Conservation (phyloP, 2,329 filamentous ascomycete genomes). For the Didymella arachidicola region DNA sequence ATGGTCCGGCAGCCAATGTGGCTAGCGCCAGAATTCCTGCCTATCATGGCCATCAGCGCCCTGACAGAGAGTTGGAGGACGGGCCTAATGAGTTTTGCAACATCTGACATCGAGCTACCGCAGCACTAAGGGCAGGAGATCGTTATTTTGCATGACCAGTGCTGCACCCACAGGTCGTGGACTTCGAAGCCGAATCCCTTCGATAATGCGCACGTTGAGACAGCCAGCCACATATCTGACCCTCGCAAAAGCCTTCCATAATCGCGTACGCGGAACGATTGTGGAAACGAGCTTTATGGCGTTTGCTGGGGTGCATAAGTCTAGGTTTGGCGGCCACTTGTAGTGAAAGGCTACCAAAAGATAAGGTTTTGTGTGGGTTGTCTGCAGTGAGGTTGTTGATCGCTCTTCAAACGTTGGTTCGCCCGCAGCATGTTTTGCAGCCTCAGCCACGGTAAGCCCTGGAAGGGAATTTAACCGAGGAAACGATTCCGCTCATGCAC, state of each 20-base stretch:
- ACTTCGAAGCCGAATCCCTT: not conserved
- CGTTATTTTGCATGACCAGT: slow-evolving; percentile 14
- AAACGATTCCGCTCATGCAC: not conserved
- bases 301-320: slow-evolving; percentile 13
- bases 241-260: slow-evolving; percentile 4
- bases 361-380: slow-evolving; percentile 8
- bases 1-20: slow-evolving; percentile 13
- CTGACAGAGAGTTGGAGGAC: slow-evolving; percentile 4
- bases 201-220: not conserved
- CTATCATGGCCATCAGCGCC: slow-evolving; percentile 1
- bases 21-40: slow-evolving; percentile 6
- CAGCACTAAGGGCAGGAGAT: slow-evolving; percentile 8
- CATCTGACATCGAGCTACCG: slow-evolving; percentile 9
- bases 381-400: not conserved
- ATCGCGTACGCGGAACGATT: not conserved
- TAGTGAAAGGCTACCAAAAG: not conserved
- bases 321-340: not conserved
- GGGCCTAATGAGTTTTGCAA: not conserved
- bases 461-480: slow-evolving; percentile 2
- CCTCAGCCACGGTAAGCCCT: slow-evolving; percentile 5
- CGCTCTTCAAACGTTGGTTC: slow-evolving; percentile 11
- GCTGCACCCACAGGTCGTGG: not conserved
- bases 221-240: not conserved
- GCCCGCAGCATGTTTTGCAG: slow-evolving; percentile 2
- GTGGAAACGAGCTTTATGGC: slow-evolving; percentile 11